Evolutionary conservation across 176 grass and related monocot species (phyloP), one percentile per base, ranked within the genome.

Genomic region (Dactylis glomerata): DNA sequence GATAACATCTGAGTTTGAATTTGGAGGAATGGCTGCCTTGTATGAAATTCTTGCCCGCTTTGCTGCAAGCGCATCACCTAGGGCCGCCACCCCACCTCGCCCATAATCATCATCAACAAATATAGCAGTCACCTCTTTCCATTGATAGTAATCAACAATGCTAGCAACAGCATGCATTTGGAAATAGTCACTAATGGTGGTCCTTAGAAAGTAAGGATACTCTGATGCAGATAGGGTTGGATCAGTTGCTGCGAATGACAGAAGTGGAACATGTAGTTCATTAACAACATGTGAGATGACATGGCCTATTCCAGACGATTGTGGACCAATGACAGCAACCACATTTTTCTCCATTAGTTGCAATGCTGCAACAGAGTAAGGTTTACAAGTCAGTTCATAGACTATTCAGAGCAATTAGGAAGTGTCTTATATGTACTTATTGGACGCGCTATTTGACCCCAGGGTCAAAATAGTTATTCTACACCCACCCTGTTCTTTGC

Each of bases 41-140:
- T 93, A 93, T 11, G 94, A 96, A 89, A 96, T 93, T 68, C 77
- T 91, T 6, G 84, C 52, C 73, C 89, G 87, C 45, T 82, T 85
- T 78, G 66, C 17, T 82, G 77, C 83, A 72, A 96, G 91, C 33
- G 87, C 91, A 89, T 91, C 91, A 37, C 89, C 62, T n/a, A 96
- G 89, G 61, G 68, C 91, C 0, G 91, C 62, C 33, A 93, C 55
- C 32, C 76, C 94, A 49, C 89, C 89, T 83, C 94, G 80, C 10
- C 94, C 94, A 81, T 96, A 96, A 86, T 96, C 91, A 75, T 96
- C 94, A 87, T 96, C 94, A 24, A 96, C 86, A 37, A 89, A 96
- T 80, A 96, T 91, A 57, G 86, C 91, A 64, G 91, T 91, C 24
- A 96, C 89, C 68, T 87, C 89, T 83, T 83, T 85, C 94, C 94